Percentiles rank a stretch among this genome's conserved stretches.
phyloP scores from a whole-genome alignment of 2,329 filamentous ascomycete genomes.

The Huntiella omanensis region DNA sequence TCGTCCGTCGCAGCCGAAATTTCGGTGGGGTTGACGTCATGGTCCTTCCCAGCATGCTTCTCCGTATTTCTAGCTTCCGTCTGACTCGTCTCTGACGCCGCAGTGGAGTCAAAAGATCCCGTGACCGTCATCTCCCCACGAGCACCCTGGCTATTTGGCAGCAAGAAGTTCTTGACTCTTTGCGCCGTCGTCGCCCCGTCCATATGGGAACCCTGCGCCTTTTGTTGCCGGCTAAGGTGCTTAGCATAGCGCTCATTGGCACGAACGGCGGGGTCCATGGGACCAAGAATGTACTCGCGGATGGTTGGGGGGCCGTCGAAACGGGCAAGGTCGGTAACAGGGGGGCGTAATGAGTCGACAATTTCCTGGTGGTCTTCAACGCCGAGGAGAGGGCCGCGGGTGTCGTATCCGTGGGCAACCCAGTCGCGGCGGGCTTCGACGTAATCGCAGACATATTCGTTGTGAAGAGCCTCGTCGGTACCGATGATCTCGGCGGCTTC shows the following conservation, averaged over 20 bases:
- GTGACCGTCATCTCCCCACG: too few relatives aligned
- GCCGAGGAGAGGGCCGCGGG: neutral
- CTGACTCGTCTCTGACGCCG: too few relatives aligned
- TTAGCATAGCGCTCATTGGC: neutral
- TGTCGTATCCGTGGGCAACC: conserved; percentile 58
- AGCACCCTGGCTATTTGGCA: too few relatives aligned
- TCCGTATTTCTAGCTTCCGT: too few relatives aligned
- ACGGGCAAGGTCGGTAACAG: neutral
- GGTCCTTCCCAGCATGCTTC: too few relatives aligned
- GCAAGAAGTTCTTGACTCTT: too few relatives aligned
- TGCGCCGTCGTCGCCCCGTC: too few relatives aligned
- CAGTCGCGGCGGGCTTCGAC: conserved; percentile 79
- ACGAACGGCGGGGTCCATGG: neutral
- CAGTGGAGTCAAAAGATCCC: too few relatives aligned
- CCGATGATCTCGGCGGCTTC: conserved; percentile 71
- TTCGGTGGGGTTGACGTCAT: too few relatives aligned
- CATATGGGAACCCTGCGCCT: too few relatives aligned
- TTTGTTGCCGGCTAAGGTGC: too few relatives aligned
- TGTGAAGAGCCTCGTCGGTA: conserved; percentile 80
- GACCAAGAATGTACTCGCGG: neutral
- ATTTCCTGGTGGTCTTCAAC: neutral
- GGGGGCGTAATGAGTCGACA: neutral
- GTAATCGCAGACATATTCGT: conserved; percentile 81
- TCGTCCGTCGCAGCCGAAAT: too few relatives aligned
- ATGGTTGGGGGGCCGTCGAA: neutral